These are phyloP conservation scores for Pilaira anomala DNA, from an alignment of 192 early-diverging fungal species.

Conservation along the genomic window DNA sequence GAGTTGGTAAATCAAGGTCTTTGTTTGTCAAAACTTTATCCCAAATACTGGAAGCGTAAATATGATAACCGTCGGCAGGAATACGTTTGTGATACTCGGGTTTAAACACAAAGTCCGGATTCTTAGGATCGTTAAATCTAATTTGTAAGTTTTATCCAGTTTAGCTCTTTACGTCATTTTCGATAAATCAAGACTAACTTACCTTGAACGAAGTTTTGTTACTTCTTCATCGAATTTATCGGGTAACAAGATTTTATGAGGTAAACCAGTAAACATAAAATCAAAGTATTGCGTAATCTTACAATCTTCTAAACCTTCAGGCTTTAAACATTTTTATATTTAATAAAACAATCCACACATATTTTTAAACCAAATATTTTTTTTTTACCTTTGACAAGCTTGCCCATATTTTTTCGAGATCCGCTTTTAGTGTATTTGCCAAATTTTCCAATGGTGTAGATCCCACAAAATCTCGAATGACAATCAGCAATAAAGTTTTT, in stretches of 20 bases:
- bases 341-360: neutral
- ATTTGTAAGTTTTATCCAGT: neutral
- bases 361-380: neutral
- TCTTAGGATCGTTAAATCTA: conserved; percentile 66
- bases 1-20: conserved; percentile 96
- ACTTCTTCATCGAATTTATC: conserved; percentile 80
- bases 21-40: conserved; percentile 93
- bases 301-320: conserved; percentile 74
- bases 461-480: conserved; percentile 93
- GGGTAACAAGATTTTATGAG: conserved; percentile 85
- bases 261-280: conserved; percentile 81
- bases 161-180: neutral
- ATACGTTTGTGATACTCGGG: conserved; percentile 85
- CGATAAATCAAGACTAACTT: neutral
- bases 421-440: conserved; percentile 68
- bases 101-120: conserved; percentile 81
- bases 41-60: conserved; percentile 93
- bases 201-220: conserved; percentile 62
- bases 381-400: conserved; percentile 69
- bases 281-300: conserved; percentile 88
- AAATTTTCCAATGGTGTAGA: conserved; percentile 82
- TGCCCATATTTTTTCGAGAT: conserved; percentile 93
- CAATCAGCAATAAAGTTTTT: conserved; percentile 93
- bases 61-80: conserved; percentile 92
- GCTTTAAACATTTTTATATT: too few relatives aligned